Conservation (phyloP, 2,329 filamentous ascomycete genomes). For the Alternaria metachromatica region DNA sequence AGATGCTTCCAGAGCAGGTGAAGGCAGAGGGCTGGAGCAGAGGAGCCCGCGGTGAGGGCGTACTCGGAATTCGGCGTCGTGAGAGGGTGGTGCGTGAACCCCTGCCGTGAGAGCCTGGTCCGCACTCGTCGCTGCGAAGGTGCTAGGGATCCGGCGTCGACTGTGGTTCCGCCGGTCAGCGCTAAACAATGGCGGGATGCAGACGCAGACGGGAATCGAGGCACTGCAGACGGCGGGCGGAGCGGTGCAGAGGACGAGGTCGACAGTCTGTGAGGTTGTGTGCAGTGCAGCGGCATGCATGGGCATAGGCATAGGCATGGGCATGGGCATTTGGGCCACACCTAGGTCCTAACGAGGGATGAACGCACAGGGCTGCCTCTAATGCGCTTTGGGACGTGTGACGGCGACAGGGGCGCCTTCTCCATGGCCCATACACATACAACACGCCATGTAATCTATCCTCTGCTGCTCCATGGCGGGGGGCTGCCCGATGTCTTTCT, state of each 20-base stretch:
- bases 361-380: constrained; percentile 22
- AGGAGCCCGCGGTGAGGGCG: constrained; percentile 8
- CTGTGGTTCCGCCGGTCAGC: constrained; percentile 15
- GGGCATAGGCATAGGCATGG: constrained; percentile 10
- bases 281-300: constrained; percentile 7
- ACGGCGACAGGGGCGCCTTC: constrained; percentile 22
- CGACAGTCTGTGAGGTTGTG: constrained; percentile 10
- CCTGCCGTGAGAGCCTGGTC: constrained; percentile 25
- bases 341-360: constrained; percentile 20
- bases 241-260: constrained; percentile 3
- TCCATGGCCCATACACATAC: constrained; percentile 17
- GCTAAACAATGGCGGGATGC: constrained; percentile 11
- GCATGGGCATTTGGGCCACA: constrained; percentile 11
- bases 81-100: constrained; percentile 20
- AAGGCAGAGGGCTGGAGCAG: neutral
- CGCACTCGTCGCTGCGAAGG: constrained; percentile 20
- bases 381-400: constrained; percentile 17
- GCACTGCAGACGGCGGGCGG: constrained; percentile 8
- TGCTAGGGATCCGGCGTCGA: constrained; percentile 4
- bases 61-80: constrained; percentile 13
- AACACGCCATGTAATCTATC: constrained; percentile 4
- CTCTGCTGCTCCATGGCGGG: constrained; percentile 1
- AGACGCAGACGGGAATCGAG: constrained; percentile 1
- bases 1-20: constrained; percentile 12
- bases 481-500: neutral